Percentiles rank a stretch among this genome's conserved stretches.
Evolutionary conservation across 1,284 basidiomycete genomes (phyloP).

Genomic region (Moesziomyces aphidis): DNA sequence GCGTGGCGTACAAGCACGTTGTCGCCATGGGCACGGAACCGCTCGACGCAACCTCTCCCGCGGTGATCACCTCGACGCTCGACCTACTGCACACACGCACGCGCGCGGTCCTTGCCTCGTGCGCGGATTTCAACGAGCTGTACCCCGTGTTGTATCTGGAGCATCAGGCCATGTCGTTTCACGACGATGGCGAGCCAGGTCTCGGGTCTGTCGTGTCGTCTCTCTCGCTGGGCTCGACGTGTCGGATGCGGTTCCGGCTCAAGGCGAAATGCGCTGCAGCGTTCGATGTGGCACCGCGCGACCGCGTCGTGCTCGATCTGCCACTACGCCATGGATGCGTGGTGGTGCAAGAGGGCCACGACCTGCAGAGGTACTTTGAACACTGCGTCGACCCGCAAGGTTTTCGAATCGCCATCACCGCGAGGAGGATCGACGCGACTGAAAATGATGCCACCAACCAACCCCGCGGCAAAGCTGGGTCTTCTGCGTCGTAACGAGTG

Average conservation of each 20-base stretch:
- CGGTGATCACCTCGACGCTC: conserved; percentile 18
- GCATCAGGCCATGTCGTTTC: conserved; percentile 49
- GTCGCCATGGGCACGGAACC: conserved; percentile 42
- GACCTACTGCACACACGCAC: conserved; percentile 20
- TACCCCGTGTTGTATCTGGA: conserved; percentile 52
- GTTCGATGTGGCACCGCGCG: not conserved
- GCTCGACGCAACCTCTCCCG: conserved; percentile 12
- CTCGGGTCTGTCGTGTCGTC: conserved; percentile 48
- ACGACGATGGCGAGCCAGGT: conserved; percentile 58
- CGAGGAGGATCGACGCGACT: conserved; percentile 23
- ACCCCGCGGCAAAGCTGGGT: too few species aligned
- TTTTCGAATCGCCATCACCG: conserved; percentile 41
- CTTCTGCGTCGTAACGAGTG: too few species aligned
- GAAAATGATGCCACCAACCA: too few species aligned
- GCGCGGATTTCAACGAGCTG: conserved; percentile 50
- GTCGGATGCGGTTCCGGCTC: conserved; percentile 49
- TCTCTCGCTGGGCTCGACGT: conserved; percentile 41
- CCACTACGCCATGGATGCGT: conserved; percentile 34
- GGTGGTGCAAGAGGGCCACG: conserved; percentile 36
- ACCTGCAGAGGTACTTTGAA: conserved; percentile 36
- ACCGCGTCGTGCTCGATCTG: conserved; percentile 23
- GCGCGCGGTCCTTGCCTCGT: not conserved
- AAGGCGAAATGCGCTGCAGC: conserved; percentile 19
- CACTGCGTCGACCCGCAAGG: conserved; percentile 33
- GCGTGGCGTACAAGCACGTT: conserved; percentile 49